Conservation (phyloP, 2,329 filamentous ascomycete genomes). For the Rasamsonia emersonii region DNA sequence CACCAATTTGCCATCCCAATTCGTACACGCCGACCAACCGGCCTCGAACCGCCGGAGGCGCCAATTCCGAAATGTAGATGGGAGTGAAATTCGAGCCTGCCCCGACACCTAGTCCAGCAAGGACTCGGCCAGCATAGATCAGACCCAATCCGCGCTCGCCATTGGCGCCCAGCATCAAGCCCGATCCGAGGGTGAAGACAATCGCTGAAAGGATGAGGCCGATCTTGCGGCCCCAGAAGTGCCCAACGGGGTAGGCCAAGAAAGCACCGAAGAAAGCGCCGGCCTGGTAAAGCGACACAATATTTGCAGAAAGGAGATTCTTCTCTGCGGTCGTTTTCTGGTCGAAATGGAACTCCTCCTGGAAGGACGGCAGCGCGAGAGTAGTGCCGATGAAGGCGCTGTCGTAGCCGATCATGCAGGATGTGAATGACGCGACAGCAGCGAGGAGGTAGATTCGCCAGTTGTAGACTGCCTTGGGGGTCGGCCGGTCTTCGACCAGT, state of each 20-base stretch:
- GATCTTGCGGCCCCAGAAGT: conserved; percentile 56
- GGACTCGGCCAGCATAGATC: conserved; percentile 43
- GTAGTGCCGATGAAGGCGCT: conserved; percentile 73
- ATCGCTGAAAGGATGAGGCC: conserved; percentile 52
- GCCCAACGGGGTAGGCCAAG: conserved; percentile 53
- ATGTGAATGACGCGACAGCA: conserved; percentile 46
- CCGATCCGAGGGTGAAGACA: conserved; percentile 61
- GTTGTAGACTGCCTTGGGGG: conserved; percentile 50
- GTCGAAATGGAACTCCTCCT: conserved; percentile 55
- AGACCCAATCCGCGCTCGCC: conserved; percentile 49
- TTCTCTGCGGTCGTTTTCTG: conserved; percentile 40
- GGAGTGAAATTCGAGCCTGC: conserved; percentile 47
- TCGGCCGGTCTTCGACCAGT: conserved; percentile 40
- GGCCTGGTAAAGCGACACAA: conserved; percentile 72
- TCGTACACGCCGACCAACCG: conserved; percentile 47
- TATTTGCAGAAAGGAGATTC: conserved; percentile 59
- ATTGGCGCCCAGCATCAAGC: conserved; percentile 58
- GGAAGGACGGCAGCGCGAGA: conserved; percentile 60
- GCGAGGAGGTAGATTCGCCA: conserved; percentile 50
- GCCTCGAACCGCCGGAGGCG: conserved; percentile 47
- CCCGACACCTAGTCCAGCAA: conserved; percentile 46
- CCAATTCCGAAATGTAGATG: conserved; percentile 48
- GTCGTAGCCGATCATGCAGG: conserved; percentile 55
- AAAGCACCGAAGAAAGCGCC: conserved; percentile 70
- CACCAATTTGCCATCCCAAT: conserved; percentile 42